Base-by-base conservation (phyloP, 2,329 filamentous ascomycete species). In the Sporothrix brasiliensis region DNA sequence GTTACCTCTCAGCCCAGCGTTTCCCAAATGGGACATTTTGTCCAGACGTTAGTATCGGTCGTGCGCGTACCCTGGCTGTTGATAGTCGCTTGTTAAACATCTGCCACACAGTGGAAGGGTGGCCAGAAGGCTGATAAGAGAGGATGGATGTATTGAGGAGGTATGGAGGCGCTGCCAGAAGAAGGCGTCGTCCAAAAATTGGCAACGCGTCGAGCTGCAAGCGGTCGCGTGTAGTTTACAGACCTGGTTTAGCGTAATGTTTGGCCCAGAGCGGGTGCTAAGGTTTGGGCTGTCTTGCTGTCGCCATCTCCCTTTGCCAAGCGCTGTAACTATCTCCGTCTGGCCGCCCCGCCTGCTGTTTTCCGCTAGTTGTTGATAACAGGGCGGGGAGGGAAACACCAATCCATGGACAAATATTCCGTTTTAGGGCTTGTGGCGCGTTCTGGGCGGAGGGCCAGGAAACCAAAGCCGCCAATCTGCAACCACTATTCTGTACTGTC, bases 161-260 rank as follows among this genome's bases (percentile, higher is more conserved):
- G 0, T 9, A 13, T 19, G 4, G 41, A 21, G 11, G 24, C 24
- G 53, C 10, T 9, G 24, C 27, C 5, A 21, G 19, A 9, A 21
- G 19, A 11, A 34, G 14, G 3, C 24, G 56, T 4, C 4, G 56
- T 41, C 3, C 24, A 34, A 5, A 5, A 9, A 34, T 1, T 34
- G 34, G 34, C 34, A 34, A 9, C 34, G 27, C 27, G 19, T 30
- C 34, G 41, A 11, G 24, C 39, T 24, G 58, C 6, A 21, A 66
- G 16, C 19, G 63, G 47, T 66, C 61, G 63, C 63, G 63, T 66
- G 63, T 66, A 53, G 63, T 24, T 66, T 66, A 66, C 63, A 50
- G 63, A 21, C 27, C 47, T 16, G 63, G 63, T 52, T 52, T 66
- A 66, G 63, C 63, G 63, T 52, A 66, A 4, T 34, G 52, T 53